Base-by-base conservation (phyloP, 352 stramenopile genomes). In the Pythium dissimile region DNA sequence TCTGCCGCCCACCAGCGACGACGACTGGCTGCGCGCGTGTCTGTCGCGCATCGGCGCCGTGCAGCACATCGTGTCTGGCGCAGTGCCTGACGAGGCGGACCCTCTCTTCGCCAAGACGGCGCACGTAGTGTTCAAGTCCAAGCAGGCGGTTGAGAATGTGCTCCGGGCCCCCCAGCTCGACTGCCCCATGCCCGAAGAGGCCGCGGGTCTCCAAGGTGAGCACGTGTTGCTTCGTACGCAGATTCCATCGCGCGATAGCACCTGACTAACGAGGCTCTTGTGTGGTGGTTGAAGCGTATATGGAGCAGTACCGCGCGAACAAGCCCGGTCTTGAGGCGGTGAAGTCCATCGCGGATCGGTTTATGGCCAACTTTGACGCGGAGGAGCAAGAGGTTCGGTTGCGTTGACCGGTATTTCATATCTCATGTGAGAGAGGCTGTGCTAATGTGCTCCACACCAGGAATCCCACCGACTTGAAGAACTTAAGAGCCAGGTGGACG, bases 111-210 rank as follows among this genome's bases (percentile, higher is more conserved):
- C 69, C 5, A 76, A 75, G 43, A 74, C 75, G 0, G 77, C 76
- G 18, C 77, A 90, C 48, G 73, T 93, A 16, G 83, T 90, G 42
- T 93, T 93, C 63, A 90, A 93, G 55, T 61, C 77, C 0, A 71
- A 79, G 55, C 64, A 75, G 46, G 66, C 79, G n/a, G 61, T 88
- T 28, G 66, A 73, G 21, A 76, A 89, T 42, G 39, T 89, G 58
- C 67, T 91, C 6, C 48, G 72, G 42, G 54, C 79, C 27, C 50
- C 69, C 27, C 16, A 61, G 42, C 48, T 91, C 11, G 71, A 79
- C 39, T 76, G 69, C 3, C 57, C 66, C 0, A 44, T 57, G 24
- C 70, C 66, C 0, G 44, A 47, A 12, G 56, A 66, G 27, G 24
- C 28, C 20, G 54, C 63, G 30, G 76, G 73, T 8, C 55, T 86